Percentiles rank a stretch among this genome's conserved stretches.
Evolutionary conservation across 176 grass and related monocot species (phyloP).

Genomic region (Stipa capillata): DNA sequence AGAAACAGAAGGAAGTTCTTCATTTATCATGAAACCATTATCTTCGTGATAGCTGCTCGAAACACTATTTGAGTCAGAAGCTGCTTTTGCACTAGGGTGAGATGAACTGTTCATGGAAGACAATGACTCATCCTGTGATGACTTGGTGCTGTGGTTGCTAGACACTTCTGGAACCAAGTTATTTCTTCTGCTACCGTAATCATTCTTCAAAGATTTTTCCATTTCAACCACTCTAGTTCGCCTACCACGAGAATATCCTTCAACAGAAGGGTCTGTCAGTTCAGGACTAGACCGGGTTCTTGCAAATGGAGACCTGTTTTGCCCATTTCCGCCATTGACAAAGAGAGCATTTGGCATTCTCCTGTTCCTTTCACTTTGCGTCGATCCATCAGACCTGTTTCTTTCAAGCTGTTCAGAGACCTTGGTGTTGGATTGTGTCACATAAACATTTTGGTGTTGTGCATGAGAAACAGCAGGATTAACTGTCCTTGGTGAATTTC

Average conservation of each 20-base stretch:
- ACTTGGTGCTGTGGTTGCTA: conserved; percentile 46
- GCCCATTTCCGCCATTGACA: conserved; percentile 39
- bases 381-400: conserved; percentile 46
- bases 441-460: conserved; percentile 38
- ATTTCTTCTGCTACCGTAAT: conserved; percentile 55
- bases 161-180: conserved; percentile 42
- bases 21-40: conserved; percentile 44
- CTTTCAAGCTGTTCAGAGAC: conserved; percentile 60
- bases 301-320: conserved; percentile 58
- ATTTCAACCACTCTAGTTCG: conserved; percentile 31
- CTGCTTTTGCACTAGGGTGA: conserved; percentile 36
- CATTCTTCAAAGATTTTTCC: conserved; percentile 33
- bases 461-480: conserved; percentile 33
- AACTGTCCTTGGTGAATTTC: conserved; percentile 15
- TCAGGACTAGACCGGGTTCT: conserved; percentile 86
- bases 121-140: conserved; percentile 54
- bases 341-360: conserved; percentile 33
- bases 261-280: conserved; percentile 58
- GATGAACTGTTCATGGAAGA: conserved; percentile 46
- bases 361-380: conserved; percentile 48
- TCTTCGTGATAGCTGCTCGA: conserved; percentile 60
- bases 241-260: conserved; percentile 47
- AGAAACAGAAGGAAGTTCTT: conserved; percentile 72
- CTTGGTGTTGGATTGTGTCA: conserved; percentile 28
- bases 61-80: conserved; percentile 69